These are phyloP conservation scores for Magnaporthiopsis rhizophila DNA, from an alignment of 2,329 filamentous ascomycete species.

Conservation along the genomic window DNA sequence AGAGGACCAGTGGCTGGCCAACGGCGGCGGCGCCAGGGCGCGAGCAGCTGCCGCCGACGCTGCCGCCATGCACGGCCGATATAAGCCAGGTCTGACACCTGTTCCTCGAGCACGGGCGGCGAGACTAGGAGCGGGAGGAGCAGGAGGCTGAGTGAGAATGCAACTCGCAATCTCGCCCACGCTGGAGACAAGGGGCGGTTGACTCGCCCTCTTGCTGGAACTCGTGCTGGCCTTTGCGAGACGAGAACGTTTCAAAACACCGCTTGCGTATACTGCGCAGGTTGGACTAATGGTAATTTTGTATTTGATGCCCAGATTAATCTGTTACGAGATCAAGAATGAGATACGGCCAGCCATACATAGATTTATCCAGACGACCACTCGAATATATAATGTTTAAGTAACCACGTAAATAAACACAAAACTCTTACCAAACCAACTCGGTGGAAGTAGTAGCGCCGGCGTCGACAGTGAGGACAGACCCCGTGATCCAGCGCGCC, in stretches of 20 bases:
- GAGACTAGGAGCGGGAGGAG: not conserved
- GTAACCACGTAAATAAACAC: too few relatives aligned
- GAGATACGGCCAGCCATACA: not conserved
- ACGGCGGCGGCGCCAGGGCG: not conserved
- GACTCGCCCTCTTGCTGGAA: not conserved
- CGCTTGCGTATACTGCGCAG: not conserved
- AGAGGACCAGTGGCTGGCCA: not conserved
- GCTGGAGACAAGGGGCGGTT: not conserved
- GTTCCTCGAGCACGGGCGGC: not conserved
- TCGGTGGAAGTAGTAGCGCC: constrained; percentile 25
- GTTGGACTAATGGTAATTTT: not conserved
- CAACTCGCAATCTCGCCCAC: not conserved
- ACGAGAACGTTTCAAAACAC: not conserved
- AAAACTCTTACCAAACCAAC: not conserved
- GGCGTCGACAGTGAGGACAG: constrained; percentile 32
- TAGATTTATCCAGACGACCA: not conserved
- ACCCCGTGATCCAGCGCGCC: constrained; percentile 35
- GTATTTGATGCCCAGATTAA: not conserved
- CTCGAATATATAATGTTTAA: not conserved
- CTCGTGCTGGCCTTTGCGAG: not conserved
- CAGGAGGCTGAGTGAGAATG: not conserved
- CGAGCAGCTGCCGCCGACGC: not conserved
- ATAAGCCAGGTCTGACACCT: not conserved
- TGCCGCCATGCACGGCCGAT: too few relatives aligned
- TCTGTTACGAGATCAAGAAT: not conserved